phyloP scores from a whole-genome alignment of 306 rosid genomes.

The Cicer cuneatum region DNA sequence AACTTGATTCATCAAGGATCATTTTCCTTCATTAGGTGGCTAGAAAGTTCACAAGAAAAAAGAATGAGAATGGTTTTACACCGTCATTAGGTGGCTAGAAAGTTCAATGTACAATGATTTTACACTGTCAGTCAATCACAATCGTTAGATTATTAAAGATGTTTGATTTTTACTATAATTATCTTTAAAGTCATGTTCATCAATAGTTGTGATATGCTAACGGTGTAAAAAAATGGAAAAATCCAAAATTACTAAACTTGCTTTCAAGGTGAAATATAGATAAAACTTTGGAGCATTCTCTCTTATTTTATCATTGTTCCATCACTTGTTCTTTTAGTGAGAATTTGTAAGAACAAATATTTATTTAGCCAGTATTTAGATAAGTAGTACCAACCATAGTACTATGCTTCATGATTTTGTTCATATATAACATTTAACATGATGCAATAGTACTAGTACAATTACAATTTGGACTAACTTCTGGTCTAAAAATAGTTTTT shows the following conservation, averaged over 20 bases:
- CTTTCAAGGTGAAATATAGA: not conserved
- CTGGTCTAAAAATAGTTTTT: too few species aligned
- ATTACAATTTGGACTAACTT: too few species aligned
- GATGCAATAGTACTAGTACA: not conserved
- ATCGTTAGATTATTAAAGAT: too few species aligned
- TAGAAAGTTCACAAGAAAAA: not conserved
- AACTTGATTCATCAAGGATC: constrained; percentile 29
- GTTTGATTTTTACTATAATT: too few species aligned
- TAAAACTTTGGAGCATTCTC: not conserved
- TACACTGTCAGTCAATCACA: too few species aligned
- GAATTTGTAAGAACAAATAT: not conserved
- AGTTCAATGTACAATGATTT: too few species aligned
- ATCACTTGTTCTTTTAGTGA: not conserved
- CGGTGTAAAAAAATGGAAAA: too few species aligned
- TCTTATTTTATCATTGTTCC: not conserved
- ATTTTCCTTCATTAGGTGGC: constrained; percentile 28
- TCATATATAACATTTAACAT: not conserved
- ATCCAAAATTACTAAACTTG: constrained; percentile 6
- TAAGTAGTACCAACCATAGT: constrained; percentile 5
- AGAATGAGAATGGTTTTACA: not conserved
- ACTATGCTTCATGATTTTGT: not conserved
- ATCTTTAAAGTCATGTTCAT: too few species aligned
- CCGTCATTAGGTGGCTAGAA: too few species aligned
- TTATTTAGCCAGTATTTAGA: constrained; percentile 16
- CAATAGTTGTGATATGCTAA: too few species aligned